These are phyloP conservation scores for Penicillium odoratum DNA, from an alignment of 495 filamentous ascomycete genomes.

Conservation along the genomic window DNA sequence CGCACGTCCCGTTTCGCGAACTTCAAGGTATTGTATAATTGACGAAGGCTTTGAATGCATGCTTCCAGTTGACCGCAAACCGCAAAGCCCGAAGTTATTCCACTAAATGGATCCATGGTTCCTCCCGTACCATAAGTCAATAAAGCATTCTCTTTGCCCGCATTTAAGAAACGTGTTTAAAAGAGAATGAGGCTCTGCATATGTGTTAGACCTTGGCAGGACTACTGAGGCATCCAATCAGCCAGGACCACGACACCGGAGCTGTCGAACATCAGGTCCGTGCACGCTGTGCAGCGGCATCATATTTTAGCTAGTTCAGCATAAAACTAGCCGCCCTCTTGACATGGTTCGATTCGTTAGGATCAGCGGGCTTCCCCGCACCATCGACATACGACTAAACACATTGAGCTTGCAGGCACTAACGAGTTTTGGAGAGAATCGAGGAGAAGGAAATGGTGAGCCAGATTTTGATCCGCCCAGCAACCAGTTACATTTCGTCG, in stretches of 20 bases:
- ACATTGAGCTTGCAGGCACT: not conserved
- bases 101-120: not conserved
- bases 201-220: not conserved
- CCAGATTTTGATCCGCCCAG: not conserved
- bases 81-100: not conserved
- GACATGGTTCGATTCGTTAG: not conserved
- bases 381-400: not conserved
- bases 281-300: not conserved
- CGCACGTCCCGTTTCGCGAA: conserved; percentile 2
- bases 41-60: conserved; percentile 5
- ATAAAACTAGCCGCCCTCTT: not conserved
- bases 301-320: no score
- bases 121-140: not conserved
- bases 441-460: not conserved
- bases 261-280: conserved; percentile 4
- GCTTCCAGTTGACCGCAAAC: conserved; percentile 6
- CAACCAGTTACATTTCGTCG: not conserved
- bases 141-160: not conserved
- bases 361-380: not conserved
- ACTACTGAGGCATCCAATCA: conserved; percentile 1
- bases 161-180: not conserved
- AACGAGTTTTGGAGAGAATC: not conserved
- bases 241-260: conserved; percentile 1
- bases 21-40: conserved; percentile 5
- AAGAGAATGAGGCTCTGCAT: conserved; percentile 6